phyloP scores from a whole-genome alignment of 164 flowering plant species.

The Nymphaea thermarum region DNA sequence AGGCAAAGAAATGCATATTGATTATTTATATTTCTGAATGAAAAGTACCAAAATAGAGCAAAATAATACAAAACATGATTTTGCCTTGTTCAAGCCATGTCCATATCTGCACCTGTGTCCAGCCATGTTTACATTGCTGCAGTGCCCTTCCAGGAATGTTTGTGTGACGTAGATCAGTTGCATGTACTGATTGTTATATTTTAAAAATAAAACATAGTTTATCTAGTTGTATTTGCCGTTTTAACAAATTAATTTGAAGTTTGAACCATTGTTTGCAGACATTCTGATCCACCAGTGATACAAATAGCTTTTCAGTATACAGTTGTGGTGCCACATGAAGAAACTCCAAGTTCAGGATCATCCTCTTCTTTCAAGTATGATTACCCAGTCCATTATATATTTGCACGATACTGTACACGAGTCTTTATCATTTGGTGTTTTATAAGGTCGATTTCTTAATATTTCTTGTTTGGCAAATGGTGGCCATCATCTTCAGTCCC shows the following conservation, averaged over 20 bases:
- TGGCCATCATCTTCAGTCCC: no score
- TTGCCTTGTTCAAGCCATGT: no score
- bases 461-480: background rate
- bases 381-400: background rate
- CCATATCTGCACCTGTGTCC: no score
- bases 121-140: no score
- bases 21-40: no score
- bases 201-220: no score
- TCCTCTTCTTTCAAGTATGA: conserved; percentile 59
- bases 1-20: no score
- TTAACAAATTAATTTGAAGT: background rate
- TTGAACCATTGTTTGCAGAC: conserved; percentile 31
- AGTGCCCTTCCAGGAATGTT: no score
- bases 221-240: background rate
- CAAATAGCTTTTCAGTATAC: conserved; percentile 93
- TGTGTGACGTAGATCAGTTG: no score
- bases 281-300: conserved; percentile 65
- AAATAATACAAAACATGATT: no score
- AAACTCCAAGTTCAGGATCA: conserved; percentile 28
- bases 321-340: conserved; percentile 77
- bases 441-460: background rate
- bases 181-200: no score
- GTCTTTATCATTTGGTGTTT: background rate
- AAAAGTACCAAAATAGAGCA: no score
- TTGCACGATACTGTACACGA: background rate